phyloP scores from a whole-genome alignment of 805 yeast genomes.

The Candida silvatica region DNA sequence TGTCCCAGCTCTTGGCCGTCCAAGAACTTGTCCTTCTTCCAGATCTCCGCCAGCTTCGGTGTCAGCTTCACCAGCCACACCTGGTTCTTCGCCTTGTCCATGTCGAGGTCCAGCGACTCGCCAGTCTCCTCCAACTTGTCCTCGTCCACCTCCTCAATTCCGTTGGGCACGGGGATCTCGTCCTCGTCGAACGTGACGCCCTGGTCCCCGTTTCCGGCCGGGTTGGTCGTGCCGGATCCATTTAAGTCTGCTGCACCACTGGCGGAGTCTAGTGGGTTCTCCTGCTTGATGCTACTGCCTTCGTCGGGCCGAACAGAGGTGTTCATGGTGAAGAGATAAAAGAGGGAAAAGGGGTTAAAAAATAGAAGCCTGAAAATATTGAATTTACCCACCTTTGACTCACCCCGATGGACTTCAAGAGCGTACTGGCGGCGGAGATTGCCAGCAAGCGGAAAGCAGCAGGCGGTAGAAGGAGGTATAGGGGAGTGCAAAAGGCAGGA shows the following conservation, averaged over 20 bases:
- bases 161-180: slow-evolving; percentile 25
- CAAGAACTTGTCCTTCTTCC: slow-evolving; percentile 57
- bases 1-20: slow-evolving; percentile 75
- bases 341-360: too few relatives aligned
- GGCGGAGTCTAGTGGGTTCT: slow-evolving; percentile 2
- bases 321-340: neutral
- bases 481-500: slow-evolving; percentile 1
- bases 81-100: slow-evolving; percentile 52
- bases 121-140: slow-evolving; percentile 31
- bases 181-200: slow-evolving; percentile 22
- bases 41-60: slow-evolving; percentile 70
- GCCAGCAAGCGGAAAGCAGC: neutral
- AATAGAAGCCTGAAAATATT: too few relatives aligned
- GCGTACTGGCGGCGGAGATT: neutral
- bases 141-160: slow-evolving; percentile 27
- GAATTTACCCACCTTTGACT: neutral
- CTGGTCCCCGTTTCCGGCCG: slow-evolving; percentile 8
- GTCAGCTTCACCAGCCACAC: slow-evolving; percentile 94
- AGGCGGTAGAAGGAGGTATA: neutral
- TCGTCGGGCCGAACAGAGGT: too few relatives aligned
- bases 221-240: neutral
- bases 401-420: neutral
- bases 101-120: slow-evolving; percentile 73
- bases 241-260: slow-evolving; percentile 1
- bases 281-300: too few relatives aligned